These are phyloP conservation scores for Fusarium albosuccineum DNA, from an alignment of 2,329 filamentous ascomycete species.

Conservation along the genomic window DNA sequence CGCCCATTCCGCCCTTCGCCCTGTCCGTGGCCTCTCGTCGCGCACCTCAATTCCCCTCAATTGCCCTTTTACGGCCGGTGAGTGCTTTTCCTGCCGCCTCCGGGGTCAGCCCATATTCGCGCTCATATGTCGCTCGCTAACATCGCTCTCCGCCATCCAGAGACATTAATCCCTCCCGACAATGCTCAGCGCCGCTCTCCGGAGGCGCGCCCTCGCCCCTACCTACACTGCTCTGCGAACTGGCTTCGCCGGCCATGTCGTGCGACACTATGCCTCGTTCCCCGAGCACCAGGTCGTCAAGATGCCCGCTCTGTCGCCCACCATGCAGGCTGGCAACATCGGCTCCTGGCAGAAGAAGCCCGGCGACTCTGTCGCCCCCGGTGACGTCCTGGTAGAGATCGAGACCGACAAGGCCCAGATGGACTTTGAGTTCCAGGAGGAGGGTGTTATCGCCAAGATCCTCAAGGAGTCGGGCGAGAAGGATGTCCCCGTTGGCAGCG, in stretches of 20 bases:
- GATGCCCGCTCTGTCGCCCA: conserved; percentile 98
- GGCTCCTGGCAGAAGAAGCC: conserved; percentile 98
- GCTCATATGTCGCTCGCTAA: conserved; percentile 41
- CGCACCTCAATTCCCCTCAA: conserved; percentile 43
- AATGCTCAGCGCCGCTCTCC: conserved; percentile 74
- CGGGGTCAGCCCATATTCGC: conserved; percentile 35
- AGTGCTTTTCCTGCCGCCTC: conserved; percentile 29
- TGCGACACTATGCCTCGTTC: conserved; percentile 83
- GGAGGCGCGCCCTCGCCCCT: conserved; percentile 70
- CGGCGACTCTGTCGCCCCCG: conserved; percentile 87
- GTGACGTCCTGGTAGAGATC: conserved; percentile 97
- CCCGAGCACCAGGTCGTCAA: conserved; percentile 94
- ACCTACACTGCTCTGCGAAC: conserved; percentile 65
- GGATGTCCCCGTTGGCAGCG: conserved; percentile 93
- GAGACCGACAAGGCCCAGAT: conserved; percentile 99
- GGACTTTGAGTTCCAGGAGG: conserved; percentile 99
- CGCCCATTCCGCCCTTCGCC: conserved; percentile 32
- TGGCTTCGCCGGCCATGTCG: conserved; percentile 66
- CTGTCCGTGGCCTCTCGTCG: conserved; percentile 35
- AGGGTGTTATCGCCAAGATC: conserved; percentile 94
- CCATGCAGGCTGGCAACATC: conserved; percentile 97
- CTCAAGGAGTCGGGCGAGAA: conserved; percentile 94
- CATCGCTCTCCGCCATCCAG: conserved; percentile 32
- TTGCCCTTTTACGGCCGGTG: conserved; percentile 41
- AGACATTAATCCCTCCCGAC: conserved; percentile 49